A percentile compares a stretch with the other conserved stretches of the same genome.
These are phyloP conservation scores for Diversispora epigaea DNA, from an alignment of 192 early-diverging fungal genomes.

Conservation along the genomic window DNA sequence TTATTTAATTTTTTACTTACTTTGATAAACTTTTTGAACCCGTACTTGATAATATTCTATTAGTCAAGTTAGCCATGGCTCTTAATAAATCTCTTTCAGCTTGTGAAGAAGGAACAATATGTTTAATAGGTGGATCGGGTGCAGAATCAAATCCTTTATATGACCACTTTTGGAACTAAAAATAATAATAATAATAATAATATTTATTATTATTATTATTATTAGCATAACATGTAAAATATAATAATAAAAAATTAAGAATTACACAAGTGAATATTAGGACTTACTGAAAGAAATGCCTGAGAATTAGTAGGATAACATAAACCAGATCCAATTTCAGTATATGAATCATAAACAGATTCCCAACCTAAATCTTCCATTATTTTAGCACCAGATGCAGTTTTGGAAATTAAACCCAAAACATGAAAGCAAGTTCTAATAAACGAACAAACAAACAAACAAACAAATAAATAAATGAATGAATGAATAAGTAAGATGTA, in stretches of 20 bases:
- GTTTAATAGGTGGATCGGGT: constrained; percentile 38
- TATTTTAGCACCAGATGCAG: constrained; percentile 65
- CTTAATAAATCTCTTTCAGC: constrained; percentile 67
- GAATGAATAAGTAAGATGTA: not conserved
- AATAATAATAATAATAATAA: not conserved
- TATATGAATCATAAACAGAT: constrained; percentile 51
- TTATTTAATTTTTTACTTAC: constrained; percentile 36
- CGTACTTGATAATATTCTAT: constrained; percentile 78
- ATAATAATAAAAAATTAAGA: not conserved
- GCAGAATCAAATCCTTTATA: constrained; percentile 43
- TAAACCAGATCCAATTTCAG: constrained; percentile 54
- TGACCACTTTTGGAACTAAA: constrained; percentile 51
- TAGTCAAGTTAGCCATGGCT: constrained; percentile 74
- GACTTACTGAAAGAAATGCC: constrained; percentile 60
- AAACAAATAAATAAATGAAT: not conserved
- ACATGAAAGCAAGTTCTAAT: constrained; percentile 73
- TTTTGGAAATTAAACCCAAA: constrained; percentile 69
- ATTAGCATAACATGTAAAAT: constrained; percentile 29
- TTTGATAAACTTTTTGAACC: constrained; percentile 69
- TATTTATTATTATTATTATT: not conserved
- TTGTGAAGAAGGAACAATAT: constrained; percentile 29
- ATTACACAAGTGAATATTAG: constrained; percentile 24
- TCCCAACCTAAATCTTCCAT: constrained; percentile 78
- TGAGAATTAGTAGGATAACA: constrained; percentile 66
- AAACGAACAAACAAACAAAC: constrained; percentile 7